Evolutionary conservation across 805 yeast genomes (phyloP).

Genomic region (Pichia insulana): DNA sequence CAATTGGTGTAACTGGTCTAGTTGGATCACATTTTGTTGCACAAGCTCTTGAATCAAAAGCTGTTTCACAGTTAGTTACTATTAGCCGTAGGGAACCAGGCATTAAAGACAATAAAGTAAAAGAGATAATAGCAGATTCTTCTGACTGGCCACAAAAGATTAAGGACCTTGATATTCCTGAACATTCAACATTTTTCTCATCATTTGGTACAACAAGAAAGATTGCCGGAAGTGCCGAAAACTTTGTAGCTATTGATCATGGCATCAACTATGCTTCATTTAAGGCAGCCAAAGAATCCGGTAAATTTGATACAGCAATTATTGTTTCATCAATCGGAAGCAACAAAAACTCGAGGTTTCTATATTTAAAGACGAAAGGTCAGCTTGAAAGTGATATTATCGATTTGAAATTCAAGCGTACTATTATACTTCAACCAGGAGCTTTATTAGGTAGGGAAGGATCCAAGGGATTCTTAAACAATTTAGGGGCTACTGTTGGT

Average conservation of each 20-base stretch:
- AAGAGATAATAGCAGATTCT: conserved; percentile 37
- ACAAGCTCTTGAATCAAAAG: conserved; percentile 30
- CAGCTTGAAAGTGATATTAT: conserved; percentile 60
- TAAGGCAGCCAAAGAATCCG: conserved; percentile 61
- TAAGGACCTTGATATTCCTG: conserved; percentile 22
- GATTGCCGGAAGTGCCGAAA: conserved; percentile 63
- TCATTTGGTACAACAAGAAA: conserved; percentile 71
- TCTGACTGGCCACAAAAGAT: conserved; percentile 39
- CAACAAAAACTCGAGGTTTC: conserved; percentile 41
- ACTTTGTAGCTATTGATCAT: conserved; percentile 64
- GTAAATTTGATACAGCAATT: conserved; percentile 54
- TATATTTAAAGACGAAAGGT: conserved; percentile 66
- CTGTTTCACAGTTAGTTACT: conserved; percentile 36
- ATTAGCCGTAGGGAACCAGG: conserved; percentile 40
- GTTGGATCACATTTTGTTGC: conserved; percentile 55
- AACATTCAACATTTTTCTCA: conserved; percentile 42
- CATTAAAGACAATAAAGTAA: conserved; percentile 10
- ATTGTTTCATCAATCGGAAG: conserved; percentile 67
- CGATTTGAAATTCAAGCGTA: conserved; percentile 55
- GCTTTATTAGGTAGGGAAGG: conserved; percentile 53
- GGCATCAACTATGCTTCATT: conserved; percentile 65
- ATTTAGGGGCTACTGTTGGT: conserved; percentile 27
- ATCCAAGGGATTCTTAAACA: conserved; percentile 32
- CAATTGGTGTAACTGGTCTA: conserved; percentile 73
- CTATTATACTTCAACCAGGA: conserved; percentile 77